Conservation (phyloP, 2,329 filamentous ascomycete species). For the Phialophora expanda region DNA sequence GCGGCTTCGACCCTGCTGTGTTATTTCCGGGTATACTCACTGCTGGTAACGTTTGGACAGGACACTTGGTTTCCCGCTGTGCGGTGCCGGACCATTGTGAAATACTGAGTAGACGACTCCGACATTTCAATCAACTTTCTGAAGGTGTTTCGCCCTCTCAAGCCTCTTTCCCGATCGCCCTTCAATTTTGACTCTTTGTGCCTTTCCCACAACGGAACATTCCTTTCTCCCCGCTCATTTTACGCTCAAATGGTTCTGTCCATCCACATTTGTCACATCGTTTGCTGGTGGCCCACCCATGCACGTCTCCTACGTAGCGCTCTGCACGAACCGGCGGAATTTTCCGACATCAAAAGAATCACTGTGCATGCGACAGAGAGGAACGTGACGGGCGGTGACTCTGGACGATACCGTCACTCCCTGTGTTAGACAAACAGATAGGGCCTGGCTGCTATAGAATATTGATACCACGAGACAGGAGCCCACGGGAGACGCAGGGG, state of each 20-base stretch:
- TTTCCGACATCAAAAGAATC: not conserved
- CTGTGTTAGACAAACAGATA: no score
- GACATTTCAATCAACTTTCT: not conserved
- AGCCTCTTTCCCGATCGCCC: not conserved
- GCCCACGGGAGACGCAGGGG: no score
- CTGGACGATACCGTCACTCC: no score
- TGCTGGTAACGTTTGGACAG: not conserved
- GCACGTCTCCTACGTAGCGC: not conserved
- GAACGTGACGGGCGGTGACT: no score
- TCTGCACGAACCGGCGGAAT: not conserved
- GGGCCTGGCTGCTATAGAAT: no score
- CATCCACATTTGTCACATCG: not conserved
- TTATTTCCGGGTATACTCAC: not conserved
- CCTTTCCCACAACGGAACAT: not conserved
- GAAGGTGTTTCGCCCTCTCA: not conserved
- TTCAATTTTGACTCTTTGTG: not conserved
- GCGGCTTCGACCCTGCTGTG: constrained; percentile 6
- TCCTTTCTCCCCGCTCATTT: not conserved
- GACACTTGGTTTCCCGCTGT: not conserved
- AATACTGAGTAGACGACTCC: not conserved
- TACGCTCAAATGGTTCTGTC: not conserved
- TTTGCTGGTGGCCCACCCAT: not conserved
- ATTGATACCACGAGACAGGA: no score
- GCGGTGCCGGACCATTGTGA: not conserved
- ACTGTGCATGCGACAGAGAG: not conserved